Base-by-base conservation (phyloP, 352 stramenopile genomes). In the Phytophthora palmivora region DNA sequence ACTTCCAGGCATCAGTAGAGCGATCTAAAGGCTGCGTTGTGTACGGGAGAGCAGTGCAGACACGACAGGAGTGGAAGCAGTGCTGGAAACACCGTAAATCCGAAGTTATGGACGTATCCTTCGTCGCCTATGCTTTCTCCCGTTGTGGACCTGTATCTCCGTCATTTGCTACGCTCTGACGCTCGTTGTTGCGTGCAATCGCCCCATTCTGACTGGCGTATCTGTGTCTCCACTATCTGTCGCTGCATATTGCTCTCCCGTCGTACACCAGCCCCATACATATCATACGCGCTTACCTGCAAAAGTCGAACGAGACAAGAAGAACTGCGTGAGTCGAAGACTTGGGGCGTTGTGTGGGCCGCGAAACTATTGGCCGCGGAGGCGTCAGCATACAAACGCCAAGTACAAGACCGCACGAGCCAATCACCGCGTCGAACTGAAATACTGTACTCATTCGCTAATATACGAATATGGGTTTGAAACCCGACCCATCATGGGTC, bases 351-450 rank as follows among this genome's bases (percentile, higher is more conserved):
- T 15, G 41, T 53, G n/a, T 22, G 48, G 59, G 48, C 34, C 46
- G 61, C 58, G 67, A 88, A 92, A 92, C 77, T 92, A 92, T 92
- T 92, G 82, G 82, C 80, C 80, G 78, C 57, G 82, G 76, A 83
- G 78, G 78, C 78, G 60, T 67, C 74, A 82, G 50, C 51, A 90
- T 90, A 90, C 81, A 88, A 88, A 86, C 10, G 21, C 6, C 72
- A 82, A 90, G 77, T 83, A 3, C 44, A 76, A 39, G 0, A 2
- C 6, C 14, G 19, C 41, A 37, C 50, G 56, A 78, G 54, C 63
- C 63, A 76, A 75, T 84, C 77, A 84, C 44, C 46, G n/a, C 7
- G 12, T 8, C 8, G 9, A 4, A 48, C 37, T 54, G 1, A 22
- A 21, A 45, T 5, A 43, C 45, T 54, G 2, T 30, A n/a, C 32